These are phyloP conservation scores for Cryptosporidium ubiquitum DNA, from an alignment of 169 alveolate genomes.

Conservation along the genomic window DNA sequence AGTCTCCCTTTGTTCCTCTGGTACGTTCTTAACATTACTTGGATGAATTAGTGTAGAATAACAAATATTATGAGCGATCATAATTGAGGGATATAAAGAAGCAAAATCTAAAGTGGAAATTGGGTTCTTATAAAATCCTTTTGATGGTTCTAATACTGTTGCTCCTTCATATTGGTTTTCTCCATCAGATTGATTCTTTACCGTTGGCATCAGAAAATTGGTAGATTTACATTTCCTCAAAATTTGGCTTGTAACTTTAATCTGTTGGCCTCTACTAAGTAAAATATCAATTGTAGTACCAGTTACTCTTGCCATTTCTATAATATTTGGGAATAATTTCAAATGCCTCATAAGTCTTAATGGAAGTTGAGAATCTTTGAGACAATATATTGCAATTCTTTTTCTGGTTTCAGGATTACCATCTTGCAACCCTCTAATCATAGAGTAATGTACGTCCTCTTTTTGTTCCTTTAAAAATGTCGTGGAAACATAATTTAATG, in stretches of 20 bases:
- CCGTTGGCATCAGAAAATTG: slow-evolving; percentile 92
- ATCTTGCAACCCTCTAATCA: slow-evolving; percentile 92
- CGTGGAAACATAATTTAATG: slow-evolving; percentile 96
- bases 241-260: slow-evolving; percentile 96
- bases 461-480: slow-evolving; percentile 97
- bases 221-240: slow-evolving; percentile 91
- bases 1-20: slow-evolving; percentile 75
- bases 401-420: slow-evolving; percentile 95
- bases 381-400: slow-evolving; percentile 98
- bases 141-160: slow-evolving; percentile 93
- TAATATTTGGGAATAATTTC: slow-evolving; percentile 94
- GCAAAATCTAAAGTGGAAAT: slow-evolving; percentile 99
- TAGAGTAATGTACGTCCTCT: slow-evolving; percentile 99
- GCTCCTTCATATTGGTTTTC: slow-evolving; percentile 93
- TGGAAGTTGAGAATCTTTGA: slow-evolving; percentile 98
- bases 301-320: slow-evolving; percentile 99
- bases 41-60: slow-evolving; percentile 94
- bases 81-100: slow-evolving; percentile 98
- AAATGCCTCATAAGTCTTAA: slow-evolving; percentile 95
- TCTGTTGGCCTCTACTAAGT: slow-evolving; percentile 94
- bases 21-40: slow-evolving; percentile 76
- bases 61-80: slow-evolving; percentile 99
- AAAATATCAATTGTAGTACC: slow-evolving; percentile 95
- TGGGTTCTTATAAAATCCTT: slow-evolving; percentile 96
- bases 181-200: slow-evolving; percentile 47